Conservation (phyloP, 768 basidiomycete species). For the Tricholoma bakamatsutake region DNA sequence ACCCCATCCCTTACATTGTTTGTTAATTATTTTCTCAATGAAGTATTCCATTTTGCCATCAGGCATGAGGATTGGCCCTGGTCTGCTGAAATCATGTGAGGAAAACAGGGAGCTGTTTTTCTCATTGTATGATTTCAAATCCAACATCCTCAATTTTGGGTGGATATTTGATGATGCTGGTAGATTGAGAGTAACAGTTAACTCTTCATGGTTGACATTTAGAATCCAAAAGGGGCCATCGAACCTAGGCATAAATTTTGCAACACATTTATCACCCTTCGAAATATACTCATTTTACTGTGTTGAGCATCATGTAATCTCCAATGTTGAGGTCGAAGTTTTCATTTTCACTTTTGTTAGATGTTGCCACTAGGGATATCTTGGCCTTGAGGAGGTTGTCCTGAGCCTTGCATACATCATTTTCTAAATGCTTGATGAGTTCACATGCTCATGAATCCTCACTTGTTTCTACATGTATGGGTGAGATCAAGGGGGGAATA, state of each 20-base stretch:
- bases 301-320: conserved; percentile 26
- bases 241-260: conserved; percentile 26
- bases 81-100: conserved; percentile 11
- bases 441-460: conserved; percentile 6
- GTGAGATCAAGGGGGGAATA: conserved; percentile 7
- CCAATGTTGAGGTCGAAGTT: too few species aligned
- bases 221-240: conserved; percentile 23
- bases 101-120: too few species aligned
- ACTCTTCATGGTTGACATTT: conserved; percentile 10
- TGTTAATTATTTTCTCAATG: conserved; percentile 22
- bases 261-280: too few species aligned
- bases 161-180: conserved; percentile 15
- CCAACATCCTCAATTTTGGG: conserved; percentile 27
- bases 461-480: conserved; percentile 4
- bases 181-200: conserved; percentile 18
- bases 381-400: too few species aligned
- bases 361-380: neutral
- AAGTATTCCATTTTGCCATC: conserved; percentile 20
- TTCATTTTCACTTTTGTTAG: neutral
- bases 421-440: neutral
- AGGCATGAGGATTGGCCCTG: conserved; percentile 14
- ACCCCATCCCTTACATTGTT: conserved; percentile 12
- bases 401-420: neutral
- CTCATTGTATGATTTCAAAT: conserved; percentile 16
- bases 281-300: conserved; percentile 18